These are phyloP conservation scores for Colletotrichum liriopes DNA, from an alignment of 2,329 filamentous ascomycete genomes.

Conservation along the genomic window DNA sequence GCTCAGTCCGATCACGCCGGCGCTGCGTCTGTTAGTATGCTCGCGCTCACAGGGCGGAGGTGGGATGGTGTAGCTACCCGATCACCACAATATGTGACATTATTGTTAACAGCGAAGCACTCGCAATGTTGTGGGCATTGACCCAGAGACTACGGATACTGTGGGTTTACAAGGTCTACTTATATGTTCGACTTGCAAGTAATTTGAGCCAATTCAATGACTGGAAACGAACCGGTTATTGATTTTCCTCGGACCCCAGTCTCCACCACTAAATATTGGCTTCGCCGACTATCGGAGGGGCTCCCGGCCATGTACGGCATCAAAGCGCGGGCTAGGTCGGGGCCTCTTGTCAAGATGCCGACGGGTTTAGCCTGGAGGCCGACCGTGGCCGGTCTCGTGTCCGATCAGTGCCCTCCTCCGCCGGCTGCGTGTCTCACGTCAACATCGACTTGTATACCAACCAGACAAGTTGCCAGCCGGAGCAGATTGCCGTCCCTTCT, in stretches of 20 bases:
- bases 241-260: background rate
- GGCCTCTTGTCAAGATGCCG: background rate
- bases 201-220: background rate
- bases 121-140: background rate
- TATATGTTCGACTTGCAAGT: background rate
- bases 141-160: background rate
- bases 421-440: background rate
- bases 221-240: slow-evolving; percentile 1
- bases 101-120: background rate
- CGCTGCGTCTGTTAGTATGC: slow-evolving; percentile 53
- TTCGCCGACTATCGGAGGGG: slow-evolving; percentile 32
- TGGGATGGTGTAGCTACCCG: slow-evolving; percentile 23
- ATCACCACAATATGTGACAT: slow-evolving; percentile 40
- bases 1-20: slow-evolving; percentile 68
- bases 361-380: background rate
- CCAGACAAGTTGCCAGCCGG: background rate
- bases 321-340: slow-evolving; percentile 1
- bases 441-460: background rate
- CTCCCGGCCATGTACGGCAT: slow-evolving; percentile 12
- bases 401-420: background rate
- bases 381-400: slow-evolving; percentile 17
- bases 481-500: background rate
- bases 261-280: background rate
- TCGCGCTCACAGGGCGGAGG: background rate
- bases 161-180: background rate